Percentiles rank a stretch among this genome's conserved stretches.
Evolutionary conservation across 2,329 filamentous ascomycete species (phyloP).

Genomic region (Chalara sp.): DNA sequence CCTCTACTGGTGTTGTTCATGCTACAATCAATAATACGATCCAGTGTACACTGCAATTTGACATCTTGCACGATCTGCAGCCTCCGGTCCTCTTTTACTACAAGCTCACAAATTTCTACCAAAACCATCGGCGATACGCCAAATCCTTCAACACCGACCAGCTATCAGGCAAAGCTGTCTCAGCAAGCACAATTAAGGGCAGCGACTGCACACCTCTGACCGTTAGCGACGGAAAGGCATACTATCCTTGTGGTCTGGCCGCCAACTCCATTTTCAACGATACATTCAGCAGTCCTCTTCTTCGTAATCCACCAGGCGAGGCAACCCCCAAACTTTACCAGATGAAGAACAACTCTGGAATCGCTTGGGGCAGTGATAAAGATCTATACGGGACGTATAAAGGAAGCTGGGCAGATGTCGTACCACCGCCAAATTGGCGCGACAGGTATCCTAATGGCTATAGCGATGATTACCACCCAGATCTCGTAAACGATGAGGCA

Average conservation of each 20-base stretch:
- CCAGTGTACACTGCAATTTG: conserved; percentile 68
- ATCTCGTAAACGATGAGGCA: conserved; percentile 68
- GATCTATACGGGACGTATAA: conserved; percentile 67
- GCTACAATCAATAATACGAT: conserved; percentile 30
- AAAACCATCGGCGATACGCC: conserved; percentile 96
- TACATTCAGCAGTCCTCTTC: conserved; percentile 62
- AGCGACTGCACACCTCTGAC: conserved; percentile 73
- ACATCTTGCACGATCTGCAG: conserved; percentile 69
- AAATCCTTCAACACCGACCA: conserved; percentile 81
- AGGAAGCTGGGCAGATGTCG: conserved; percentile 59
- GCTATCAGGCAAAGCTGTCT: conserved; percentile 64
- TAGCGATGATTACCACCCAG: conserved; percentile 52
- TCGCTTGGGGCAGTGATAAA: conserved; percentile 81
- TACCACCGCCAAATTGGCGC: conserved; percentile 83
- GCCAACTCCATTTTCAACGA: conserved; percentile 98
- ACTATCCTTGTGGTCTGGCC: conserved; percentile 93
- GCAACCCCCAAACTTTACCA: conserved; percentile 47
- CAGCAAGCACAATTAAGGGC: conserved; percentile 50
- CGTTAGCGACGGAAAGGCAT: conserved; percentile 51
- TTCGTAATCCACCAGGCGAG: conserved; percentile 44
- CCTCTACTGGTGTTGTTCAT: conserved; percentile 23
- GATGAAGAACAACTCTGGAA: conserved; percentile 66
- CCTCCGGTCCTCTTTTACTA: conserved; percentile 92
- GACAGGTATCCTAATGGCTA: conserved; percentile 66
- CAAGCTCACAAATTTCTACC: conserved; percentile 94